Evolutionary conservation across 2,329 filamentous ascomycete genomes (phyloP), one percentile per base, ranked within the genome.

Genomic region (Coniochaeta sp.): DNA sequence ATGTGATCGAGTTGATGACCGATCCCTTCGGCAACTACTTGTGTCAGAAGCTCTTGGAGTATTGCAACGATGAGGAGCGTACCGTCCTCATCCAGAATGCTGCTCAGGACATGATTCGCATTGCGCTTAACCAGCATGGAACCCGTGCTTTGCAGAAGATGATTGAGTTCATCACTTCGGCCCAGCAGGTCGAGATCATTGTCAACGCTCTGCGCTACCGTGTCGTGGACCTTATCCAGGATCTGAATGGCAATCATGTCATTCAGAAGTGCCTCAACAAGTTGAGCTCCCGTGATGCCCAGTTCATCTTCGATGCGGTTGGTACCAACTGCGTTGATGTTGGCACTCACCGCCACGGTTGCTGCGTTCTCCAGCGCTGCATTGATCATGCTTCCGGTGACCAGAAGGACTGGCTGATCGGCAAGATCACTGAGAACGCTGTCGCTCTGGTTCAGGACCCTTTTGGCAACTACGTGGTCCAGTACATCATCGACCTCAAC

Each of bases 221-320:
- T 62, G 95, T 99, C 57, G 95, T 99, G 22, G 89, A 95, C 67
- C 83, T 99, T 59, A 97, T 99, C 63, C 92, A 99, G 73, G 95
- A 99, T 68, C 81, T 99, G 59, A 99, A 99, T 71, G 95, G 95
- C 73, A 99, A 99, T 70, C 95, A 99, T 70, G 95, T 99, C 69
- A 97, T 99, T 65, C 95, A 99, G 77, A 99, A 99, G 78, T 99
- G 95, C 70, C 84, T 99, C 59, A 99, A 98, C 78, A 96, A 96
- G 74, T 87, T 99, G 43, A 89, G 86, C 64, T 81, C 91, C 1
- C 78, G 84, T 57, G 90, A 98, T 73, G 91, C 93, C 14, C 89
- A 96, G 72, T 99, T 99, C 80, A 98, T 99, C 72, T 98, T 98
- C 68, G 89, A 95, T 69, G 93, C 93, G 58, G 95, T 98, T 65